Evolutionary conservation across 2,329 filamentous ascomycete species (phyloP), one percentile per base, ranked within the genome.

Genomic region (Clonostachys solani): DNA sequence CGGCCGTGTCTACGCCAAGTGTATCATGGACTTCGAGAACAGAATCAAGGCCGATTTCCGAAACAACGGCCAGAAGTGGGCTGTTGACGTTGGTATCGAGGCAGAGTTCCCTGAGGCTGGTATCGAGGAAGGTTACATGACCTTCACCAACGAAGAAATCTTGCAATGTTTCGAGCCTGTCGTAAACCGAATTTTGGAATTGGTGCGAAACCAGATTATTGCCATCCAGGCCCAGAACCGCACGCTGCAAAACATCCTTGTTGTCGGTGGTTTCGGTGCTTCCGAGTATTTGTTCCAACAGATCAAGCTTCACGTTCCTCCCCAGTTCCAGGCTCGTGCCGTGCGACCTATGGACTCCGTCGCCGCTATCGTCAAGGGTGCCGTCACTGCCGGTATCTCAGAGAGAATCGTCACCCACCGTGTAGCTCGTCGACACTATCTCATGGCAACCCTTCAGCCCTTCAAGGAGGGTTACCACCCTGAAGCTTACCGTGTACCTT

Each of bases 1-100:
- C n/a, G 92, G 92, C 40, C 91, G 92, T 68, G 94, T 99, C 47
- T 97, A 97, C 68, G 92, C 92, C 56, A 97, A 97, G 74, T 97
- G 92, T 68, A 97, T 99, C 70, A 97, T 97, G 92, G 94, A 99
- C 71, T 99, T 99, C 61, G 94, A 99, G 75, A 97, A 97, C 80
- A 80, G 94, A 67, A 96, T 99, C 80, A 99, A 99, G 78, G 94
- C 94, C 44, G 94, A 97, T 68, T 99, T 99, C 85, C 84, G 94
- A 54, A 97, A 97, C 75, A 97, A 96, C 67, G 92, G 92, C 44
- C 92, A 97, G 69, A 97, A 97, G 69, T 97, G 94, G 94, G 94
- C 94, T 41, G 92, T 97, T 17, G 94, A 99, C 64, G 94, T 99
- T 44, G 94, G 94, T 62, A 97, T 99, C 60, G 94, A 99, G 75